phyloP scores from a whole-genome alignment of 257 asterid genomes.

The Ajuga chamaepitys region DNA sequence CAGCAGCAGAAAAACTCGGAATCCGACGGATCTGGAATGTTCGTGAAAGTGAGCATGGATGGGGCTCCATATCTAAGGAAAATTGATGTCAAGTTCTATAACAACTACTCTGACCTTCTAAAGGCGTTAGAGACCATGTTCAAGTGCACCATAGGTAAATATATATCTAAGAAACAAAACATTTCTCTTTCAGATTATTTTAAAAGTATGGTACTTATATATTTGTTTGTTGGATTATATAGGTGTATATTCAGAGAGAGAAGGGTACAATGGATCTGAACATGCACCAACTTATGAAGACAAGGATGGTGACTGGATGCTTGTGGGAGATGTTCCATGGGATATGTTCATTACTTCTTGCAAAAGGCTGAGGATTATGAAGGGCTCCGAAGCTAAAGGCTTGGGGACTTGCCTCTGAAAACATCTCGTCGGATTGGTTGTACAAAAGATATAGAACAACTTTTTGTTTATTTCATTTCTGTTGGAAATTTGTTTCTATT shows the following conservation, averaged over 20 bases:
- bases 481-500: neutral
- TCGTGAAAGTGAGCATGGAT: slow-evolving; percentile 65
- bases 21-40: slow-evolving; percentile 32
- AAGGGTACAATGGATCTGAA: slow-evolving; percentile 52
- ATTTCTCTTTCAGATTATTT: neutral
- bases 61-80: slow-evolving; percentile 64
- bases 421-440: neutral
- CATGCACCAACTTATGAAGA: slow-evolving; percentile 57
- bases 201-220: too few relatives aligned
- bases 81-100: slow-evolving; percentile 43
- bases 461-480: too few relatives aligned
- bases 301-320: slow-evolving; percentile 61
- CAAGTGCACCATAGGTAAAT: slow-evolving; percentile 48
- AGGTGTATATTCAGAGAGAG: slow-evolving; percentile 58
- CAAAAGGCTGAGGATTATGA: slow-evolving; percentile 72
- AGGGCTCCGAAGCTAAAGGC: slow-evolving; percentile 70
- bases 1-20: slow-evolving; percentile 16
- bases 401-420: slow-evolving; percentile 34
- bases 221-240: neutral
- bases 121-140: slow-evolving; percentile 51
- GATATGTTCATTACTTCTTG: slow-evolving; percentile 77
- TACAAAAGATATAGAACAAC: too few relatives aligned
- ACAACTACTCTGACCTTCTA: slow-evolving; percentile 40
- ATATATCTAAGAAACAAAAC: too few relatives aligned
- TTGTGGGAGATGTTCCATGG: slow-evolving; percentile 93